phyloP scores from a whole-genome alignment of 2,329 filamentous ascomycete species.

The Exophiala viscosa region DNA sequence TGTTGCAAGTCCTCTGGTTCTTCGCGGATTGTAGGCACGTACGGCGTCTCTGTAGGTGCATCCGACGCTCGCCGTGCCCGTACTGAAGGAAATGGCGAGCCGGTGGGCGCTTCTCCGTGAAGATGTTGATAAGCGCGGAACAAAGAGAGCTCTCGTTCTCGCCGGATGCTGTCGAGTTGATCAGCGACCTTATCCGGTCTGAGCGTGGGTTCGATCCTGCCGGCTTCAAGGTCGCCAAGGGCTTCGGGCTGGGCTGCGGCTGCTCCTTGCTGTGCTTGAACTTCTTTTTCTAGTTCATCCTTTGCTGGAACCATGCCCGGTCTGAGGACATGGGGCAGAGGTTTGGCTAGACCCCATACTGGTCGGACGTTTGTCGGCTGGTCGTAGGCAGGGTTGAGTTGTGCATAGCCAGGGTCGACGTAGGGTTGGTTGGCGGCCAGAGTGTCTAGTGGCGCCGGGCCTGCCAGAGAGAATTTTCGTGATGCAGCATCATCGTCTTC shows the following conservation, averaged over 20 bases:
- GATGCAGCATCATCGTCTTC: constrained; percentile 8
- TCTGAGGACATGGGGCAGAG: constrained; percentile 52
- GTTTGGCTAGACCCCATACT: constrained; percentile 54
- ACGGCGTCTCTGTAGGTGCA: constrained; percentile 7
- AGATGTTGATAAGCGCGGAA: constrained; percentile 10
- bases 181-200: constrained; percentile 7
- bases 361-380: constrained; percentile 49
- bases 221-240: constrained; percentile 9
- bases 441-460: constrained; percentile 25
- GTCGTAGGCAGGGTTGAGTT: constrained; percentile 54
- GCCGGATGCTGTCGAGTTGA: constrained; percentile 12
- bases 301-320: constrained; percentile 51
- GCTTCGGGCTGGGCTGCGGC: neutral
- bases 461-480: constrained; percentile 31
- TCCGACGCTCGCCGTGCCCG: constrained; percentile 5
- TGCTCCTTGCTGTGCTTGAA: constrained; percentile 2
- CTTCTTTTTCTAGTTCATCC: constrained; percentile 36
- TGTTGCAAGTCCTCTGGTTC: constrained; percentile 8
- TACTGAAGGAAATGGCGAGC: constrained; percentile 5
- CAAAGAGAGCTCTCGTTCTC: constrained; percentile 14
- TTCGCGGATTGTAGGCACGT: neutral
- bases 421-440: constrained; percentile 40
- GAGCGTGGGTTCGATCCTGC: constrained; percentile 15
- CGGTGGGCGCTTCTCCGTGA: constrained; percentile 4
- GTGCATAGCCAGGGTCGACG: constrained; percentile 52